Evolutionary conservation across 768 basidiomycete genomes (phyloP).

Genomic region (Mrakia frigida): DNA sequence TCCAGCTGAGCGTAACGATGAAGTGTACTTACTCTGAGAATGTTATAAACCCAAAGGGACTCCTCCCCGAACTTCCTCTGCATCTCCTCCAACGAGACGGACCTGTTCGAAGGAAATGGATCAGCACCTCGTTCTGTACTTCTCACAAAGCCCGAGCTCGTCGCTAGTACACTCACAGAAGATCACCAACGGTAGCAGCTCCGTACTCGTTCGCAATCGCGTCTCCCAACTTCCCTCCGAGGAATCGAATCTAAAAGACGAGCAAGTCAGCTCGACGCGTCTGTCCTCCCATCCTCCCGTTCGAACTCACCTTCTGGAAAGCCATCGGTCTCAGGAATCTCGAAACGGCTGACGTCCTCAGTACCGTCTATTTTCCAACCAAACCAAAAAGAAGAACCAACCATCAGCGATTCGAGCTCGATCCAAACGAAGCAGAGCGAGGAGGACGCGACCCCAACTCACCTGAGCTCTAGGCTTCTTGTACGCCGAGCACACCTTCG

Average conservation of each 20-base stretch:
- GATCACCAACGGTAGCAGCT: slow-evolving; percentile 80
- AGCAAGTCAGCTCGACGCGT: background rate
- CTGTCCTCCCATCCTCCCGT: background rate
- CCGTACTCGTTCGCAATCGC: slow-evolving; percentile 82
- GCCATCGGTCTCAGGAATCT: slow-evolving; percentile 73
- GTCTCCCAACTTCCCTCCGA: slow-evolving; percentile 90
- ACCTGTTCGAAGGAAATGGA: slow-evolving; percentile 34
- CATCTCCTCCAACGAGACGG: slow-evolving; percentile 45
- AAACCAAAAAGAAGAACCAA: slow-evolving; percentile 19
- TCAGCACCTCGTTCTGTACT: background rate
- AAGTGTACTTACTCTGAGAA: slow-evolving; percentile 61
- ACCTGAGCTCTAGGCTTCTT: slow-evolving; percentile 87
- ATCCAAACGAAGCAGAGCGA: background rate
- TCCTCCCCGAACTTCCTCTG: slow-evolving; percentile 48
- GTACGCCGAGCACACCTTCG: slow-evolving; percentile 90
- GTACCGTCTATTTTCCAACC: slow-evolving; percentile 58
- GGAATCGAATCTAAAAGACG: slow-evolving; percentile 67
- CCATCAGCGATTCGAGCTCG: background rate
- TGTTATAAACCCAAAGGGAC: slow-evolving; percentile 81
- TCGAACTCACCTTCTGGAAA: slow-evolving; percentile 68
- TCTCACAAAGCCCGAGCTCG: background rate
- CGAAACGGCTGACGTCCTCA: slow-evolving; percentile 76
- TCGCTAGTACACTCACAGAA: slow-evolving; percentile 61
- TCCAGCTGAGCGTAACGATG: no score
- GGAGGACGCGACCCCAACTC: slow-evolving; percentile 17